These are phyloP conservation scores for Pyrenochaeta sp. DNA, from an alignment of 2,329 filamentous ascomycete genomes.

Conservation along the genomic window DNA sequence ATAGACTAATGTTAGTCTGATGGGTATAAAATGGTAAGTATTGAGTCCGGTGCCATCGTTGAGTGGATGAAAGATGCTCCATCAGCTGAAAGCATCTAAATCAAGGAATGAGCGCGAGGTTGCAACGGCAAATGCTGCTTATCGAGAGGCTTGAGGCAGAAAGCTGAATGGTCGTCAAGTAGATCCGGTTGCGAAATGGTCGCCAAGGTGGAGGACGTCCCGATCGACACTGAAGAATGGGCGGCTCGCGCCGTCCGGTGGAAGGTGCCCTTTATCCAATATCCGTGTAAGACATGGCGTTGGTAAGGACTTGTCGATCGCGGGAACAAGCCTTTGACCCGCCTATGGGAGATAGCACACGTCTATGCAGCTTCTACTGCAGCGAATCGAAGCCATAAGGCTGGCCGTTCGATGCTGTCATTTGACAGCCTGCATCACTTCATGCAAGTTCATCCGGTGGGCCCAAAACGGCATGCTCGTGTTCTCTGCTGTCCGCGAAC, in stretches of 20 bases:
- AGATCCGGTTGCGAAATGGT: background rate
- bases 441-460: constrained; percentile 28
- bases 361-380: background rate
- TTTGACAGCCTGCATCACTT: constrained; percentile 11
- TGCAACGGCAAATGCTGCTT: background rate
- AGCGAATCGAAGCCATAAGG: constrained; percentile 16
- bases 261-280: constrained; percentile 1
- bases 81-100: background rate
- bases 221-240: background rate
- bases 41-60: background rate
- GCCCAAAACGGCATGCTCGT: constrained; percentile 6
- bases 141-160: background rate
- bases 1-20: background rate
- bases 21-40: background rate
- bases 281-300: background rate
- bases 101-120: background rate
- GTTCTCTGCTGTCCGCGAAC: background rate
- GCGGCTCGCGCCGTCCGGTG: constrained; percentile 1
- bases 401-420: constrained; percentile 17
- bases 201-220: background rate
- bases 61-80: background rate
- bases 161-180: background rate
- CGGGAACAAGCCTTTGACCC: background rate
- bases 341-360: background rate
- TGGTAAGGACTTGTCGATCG: background rate